Percentiles rank a stretch among this genome's conserved stretches.
Conservation (phyloP, 2,329 filamentous ascomycete genomes). For the Aaosphaeria pasadenensis region DNA sequence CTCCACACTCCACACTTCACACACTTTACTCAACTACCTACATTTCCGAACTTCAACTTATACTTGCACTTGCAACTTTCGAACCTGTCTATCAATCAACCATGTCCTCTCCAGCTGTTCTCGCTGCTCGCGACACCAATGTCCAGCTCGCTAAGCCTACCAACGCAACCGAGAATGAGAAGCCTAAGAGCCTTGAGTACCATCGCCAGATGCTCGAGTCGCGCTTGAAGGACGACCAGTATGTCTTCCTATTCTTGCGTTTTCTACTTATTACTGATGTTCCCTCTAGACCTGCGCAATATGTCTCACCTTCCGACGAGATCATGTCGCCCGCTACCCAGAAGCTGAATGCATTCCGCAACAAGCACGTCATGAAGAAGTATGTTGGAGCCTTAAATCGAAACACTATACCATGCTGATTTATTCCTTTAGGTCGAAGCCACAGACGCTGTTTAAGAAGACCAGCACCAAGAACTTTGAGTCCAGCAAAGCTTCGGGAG, state of each 20-base stretch:
- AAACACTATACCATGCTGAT: constrained; percentile 9
- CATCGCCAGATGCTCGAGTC: constrained; percentile 72
- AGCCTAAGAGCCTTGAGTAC: constrained; percentile 61
- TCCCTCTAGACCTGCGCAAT: constrained; percentile 50
- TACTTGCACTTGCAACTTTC: neutral
- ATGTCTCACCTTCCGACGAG: constrained; percentile 81
- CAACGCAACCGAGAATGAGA: constrained; percentile 38
- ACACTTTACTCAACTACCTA: neutral
- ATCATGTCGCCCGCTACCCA: constrained; percentile 85
- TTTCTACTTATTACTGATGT: constrained; percentile 11
- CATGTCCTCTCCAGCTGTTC: constrained; percentile 59
- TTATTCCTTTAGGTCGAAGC: constrained; percentile 28
- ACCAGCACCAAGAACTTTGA: constrained; percentile 40
- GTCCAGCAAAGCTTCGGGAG: constrained; percentile 22
- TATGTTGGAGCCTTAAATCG: constrained; percentile 11
- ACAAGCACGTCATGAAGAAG: constrained; percentile 76
- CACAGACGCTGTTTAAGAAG: constrained; percentile 41
- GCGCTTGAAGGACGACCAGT: constrained; percentile 68
- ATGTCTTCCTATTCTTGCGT: constrained; percentile 29
- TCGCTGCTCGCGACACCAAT: constrained; percentile 67
- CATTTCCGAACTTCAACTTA: too few species aligned
- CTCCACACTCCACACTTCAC: neutral
- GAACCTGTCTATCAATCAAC: constrained; percentile 3
- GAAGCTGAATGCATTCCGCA: constrained; percentile 77
- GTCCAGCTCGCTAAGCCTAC: constrained; percentile 31